Evolutionary conservation across 179 eudicot species (phyloP).

Genomic region (Silene vulgaris): DNA sequence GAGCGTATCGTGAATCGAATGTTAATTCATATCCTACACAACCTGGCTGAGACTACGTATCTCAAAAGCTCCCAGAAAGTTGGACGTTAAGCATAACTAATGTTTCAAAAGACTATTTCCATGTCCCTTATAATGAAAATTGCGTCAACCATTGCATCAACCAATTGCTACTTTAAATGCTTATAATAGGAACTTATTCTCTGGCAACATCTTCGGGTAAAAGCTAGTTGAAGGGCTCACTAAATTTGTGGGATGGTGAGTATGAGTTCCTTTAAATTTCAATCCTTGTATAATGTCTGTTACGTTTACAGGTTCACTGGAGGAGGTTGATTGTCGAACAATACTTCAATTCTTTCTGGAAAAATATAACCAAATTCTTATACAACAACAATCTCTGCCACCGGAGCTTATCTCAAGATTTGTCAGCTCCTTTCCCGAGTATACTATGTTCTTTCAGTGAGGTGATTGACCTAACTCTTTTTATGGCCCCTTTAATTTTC

Average conservation of each 20-base stretch:
- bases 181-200: neutral
- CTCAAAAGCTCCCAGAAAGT: too few species aligned
- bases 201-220: neutral
- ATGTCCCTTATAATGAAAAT: neutral
- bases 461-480: neutral
- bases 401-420: conserved; percentile 44
- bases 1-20: too few species aligned
- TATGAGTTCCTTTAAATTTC: neutral
- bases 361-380: conserved; percentile 41
- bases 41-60: too few species aligned
- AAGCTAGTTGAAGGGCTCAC: too few species aligned
- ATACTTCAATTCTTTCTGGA: conserved; percentile 37
- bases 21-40: too few species aligned
- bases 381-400: conserved; percentile 36
- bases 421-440: conserved; percentile 45
- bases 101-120: neutral
- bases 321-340: conserved; percentile 43
- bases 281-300: conserved; percentile 5
- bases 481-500: neutral
- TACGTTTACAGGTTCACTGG: conserved; percentile 38
- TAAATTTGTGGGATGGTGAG: neutral
- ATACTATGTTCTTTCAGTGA: conserved; percentile 32
- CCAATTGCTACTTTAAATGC: neutral
- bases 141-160: neutral
- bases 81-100: too few species aligned